Conservation (phyloP, 169 alveolate species). For the Plasmodium malariae region DNA sequence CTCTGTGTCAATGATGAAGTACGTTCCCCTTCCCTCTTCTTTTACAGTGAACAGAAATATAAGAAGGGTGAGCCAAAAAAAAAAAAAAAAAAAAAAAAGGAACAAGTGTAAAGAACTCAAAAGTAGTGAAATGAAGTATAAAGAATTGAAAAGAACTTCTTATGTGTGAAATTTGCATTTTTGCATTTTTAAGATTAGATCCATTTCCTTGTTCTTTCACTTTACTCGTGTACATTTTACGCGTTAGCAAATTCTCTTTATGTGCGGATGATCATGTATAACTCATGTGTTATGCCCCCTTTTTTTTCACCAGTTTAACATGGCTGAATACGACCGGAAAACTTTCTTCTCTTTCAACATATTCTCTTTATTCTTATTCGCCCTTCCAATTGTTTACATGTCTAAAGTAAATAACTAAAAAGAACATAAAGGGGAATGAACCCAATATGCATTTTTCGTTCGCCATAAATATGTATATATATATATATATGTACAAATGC, state of each 20-base stretch:
- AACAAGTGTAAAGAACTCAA: too few relatives aligned
- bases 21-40: slow-evolving; percentile 36
- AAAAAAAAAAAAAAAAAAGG: slow-evolving; percentile 2
- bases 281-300: not conserved
- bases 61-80: slow-evolving; percentile 3
- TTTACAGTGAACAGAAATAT: slow-evolving; percentile 28
- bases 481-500: not conserved
- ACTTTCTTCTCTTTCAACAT: slow-evolving; percentile 54
- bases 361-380: slow-evolving; percentile 38
- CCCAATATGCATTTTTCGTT: not conserved
- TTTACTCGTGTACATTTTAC: too few relatives aligned
- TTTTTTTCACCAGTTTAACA: slow-evolving; percentile 36
- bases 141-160: not conserved
- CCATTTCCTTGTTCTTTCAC: too few relatives aligned
- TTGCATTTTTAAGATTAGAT: too few relatives aligned
- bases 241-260: too few relatives aligned
- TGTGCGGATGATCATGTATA: too few relatives aligned
- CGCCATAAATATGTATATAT: not conserved
- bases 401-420: slow-evolving; percentile 21
- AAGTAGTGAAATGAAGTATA: not conserved
- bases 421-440: not conserved
- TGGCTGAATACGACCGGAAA: slow-evolving; percentile 75
- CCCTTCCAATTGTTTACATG: slow-evolving; percentile 43
- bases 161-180: too few relatives aligned
- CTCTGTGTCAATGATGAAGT: not conserved